These are phyloP conservation scores for Teratosphaeria epicoccoides DNA, from an alignment of 2,329 filamentous ascomycete genomes.

Conservation along the genomic window DNA sequence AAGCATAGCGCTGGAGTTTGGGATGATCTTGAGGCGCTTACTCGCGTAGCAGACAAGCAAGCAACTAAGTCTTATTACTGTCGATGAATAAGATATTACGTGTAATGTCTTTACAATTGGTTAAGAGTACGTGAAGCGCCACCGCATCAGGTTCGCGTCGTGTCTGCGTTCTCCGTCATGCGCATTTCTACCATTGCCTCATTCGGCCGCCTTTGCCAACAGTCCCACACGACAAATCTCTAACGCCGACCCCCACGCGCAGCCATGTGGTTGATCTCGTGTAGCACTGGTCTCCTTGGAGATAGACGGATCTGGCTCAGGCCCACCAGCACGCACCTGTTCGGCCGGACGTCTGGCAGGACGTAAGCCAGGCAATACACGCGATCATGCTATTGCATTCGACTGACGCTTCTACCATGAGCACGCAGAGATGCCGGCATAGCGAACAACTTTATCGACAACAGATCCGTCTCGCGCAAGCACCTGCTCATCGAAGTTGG, in stretches of 20 bases:
- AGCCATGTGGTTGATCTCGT: slow-evolving; percentile 46
- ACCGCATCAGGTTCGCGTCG: too few relatives aligned
- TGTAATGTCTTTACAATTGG: too few relatives aligned
- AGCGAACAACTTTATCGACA: slow-evolving; percentile 54
- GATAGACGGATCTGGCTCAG: slow-evolving; percentile 29
- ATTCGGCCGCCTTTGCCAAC: neutral
- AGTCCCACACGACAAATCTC: neutral
- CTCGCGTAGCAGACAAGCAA: neutral
- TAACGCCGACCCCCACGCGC: neutral
- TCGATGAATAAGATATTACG: too few relatives aligned
- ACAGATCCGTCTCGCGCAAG: slow-evolving; percentile 78
- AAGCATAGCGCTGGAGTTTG: neutral
- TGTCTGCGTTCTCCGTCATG: too few relatives aligned
- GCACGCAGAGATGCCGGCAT: slow-evolving; percentile 35
- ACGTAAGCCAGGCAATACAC: slow-evolving; percentile 2
- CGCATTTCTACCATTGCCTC: neutral
- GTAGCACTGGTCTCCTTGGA: slow-evolving; percentile 44
- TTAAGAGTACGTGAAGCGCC: too few relatives aligned
- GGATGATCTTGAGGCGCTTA: neutral
- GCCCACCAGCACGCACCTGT: slow-evolving; percentile 17
- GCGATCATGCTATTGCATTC: too few relatives aligned
- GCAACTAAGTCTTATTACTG: too few relatives aligned
- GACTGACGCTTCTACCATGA: neutral
- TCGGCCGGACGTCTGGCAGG: slow-evolving; percentile 68
- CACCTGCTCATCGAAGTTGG: slow-evolving; percentile 71